These are phyloP conservation scores for Catenaria anguillulae DNA, from an alignment of 371 early-diverging fungal species.

Conservation along the genomic window DNA sequence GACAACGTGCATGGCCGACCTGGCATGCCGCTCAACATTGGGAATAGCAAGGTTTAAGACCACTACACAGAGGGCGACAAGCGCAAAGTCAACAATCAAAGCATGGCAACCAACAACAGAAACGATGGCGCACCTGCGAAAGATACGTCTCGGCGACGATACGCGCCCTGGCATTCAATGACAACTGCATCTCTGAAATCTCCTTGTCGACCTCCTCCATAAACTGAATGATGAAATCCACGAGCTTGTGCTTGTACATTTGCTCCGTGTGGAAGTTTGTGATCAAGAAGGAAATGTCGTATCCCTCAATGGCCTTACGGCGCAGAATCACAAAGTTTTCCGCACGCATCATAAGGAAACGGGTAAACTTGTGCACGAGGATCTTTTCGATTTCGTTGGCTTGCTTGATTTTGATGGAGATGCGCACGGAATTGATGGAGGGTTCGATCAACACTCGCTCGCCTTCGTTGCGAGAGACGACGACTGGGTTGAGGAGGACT, in stretches of 20 bases:
- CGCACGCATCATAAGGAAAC: conserved; percentile 92
- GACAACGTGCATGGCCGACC: too few species aligned
- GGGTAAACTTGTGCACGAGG: conserved; percentile 84
- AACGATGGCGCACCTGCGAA: neutral
- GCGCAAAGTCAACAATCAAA: too few species aligned
- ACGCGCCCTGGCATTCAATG: conserved; percentile 87
- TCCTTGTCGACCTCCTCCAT: conserved; percentile 98
- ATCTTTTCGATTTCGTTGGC: conserved; percentile 94
- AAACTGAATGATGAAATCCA: conserved; percentile 93
- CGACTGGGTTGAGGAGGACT: conserved; percentile 72
- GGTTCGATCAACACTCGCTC: conserved; percentile 86
- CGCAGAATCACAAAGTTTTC: conserved; percentile 90
- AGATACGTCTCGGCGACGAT: conserved; percentile 58
- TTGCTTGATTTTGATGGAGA: conserved; percentile 92
- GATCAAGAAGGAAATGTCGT: conserved; percentile 86
- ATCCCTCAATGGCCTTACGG: conserved; percentile 83
- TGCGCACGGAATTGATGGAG: conserved; percentile 83
- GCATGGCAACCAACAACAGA: neutral
- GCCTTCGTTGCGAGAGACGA: conserved; percentile 85
- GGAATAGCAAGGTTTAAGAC: too few species aligned
- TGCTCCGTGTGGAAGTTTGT: conserved; percentile 91
- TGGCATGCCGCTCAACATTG: too few species aligned
- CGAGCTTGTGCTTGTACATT: conserved; percentile 94
- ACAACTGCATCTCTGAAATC: conserved; percentile 93
- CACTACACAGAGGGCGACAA: too few species aligned